Evolutionary conservation across 306 rosid species (phyloP).

Genomic region (Corylus heterophylla): DNA sequence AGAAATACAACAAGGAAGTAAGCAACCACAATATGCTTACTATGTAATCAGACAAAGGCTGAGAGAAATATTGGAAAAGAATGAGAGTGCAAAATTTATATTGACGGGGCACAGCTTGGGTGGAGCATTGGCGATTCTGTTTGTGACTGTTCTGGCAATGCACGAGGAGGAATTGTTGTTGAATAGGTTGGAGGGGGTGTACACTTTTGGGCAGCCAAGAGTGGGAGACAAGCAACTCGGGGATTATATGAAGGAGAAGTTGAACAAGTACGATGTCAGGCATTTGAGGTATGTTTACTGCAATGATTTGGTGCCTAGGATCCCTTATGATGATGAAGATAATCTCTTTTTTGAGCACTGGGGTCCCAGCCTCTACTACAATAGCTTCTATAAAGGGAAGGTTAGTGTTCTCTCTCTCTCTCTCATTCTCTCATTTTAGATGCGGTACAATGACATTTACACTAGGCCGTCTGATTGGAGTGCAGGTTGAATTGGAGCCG

Average conservation of each 20-base stretch:
- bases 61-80: conserved; percentile 33
- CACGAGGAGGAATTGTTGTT: conserved; percentile 57
- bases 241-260: conserved; percentile 47
- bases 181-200: conserved; percentile 63
- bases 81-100: conserved; percentile 57
- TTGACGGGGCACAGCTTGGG: conserved; percentile 84
- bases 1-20: conserved; percentile 26
- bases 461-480: background rate
- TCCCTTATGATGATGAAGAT: conserved; percentile 61
- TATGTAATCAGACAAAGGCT: conserved; percentile 51
- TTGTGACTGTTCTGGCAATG: conserved; percentile 49
- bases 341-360: conserved; percentile 61
- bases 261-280: conserved; percentile 44
- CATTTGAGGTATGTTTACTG: conserved; percentile 49
- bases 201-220: conserved; percentile 82
- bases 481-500: conserved; percentile 63
- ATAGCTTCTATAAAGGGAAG: conserved; percentile 56
- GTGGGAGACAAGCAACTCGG: conserved; percentile 67
- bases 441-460: too few species aligned
- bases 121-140: conserved; percentile 70
- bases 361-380: conserved; percentile 51
- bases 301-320: conserved; percentile 65
- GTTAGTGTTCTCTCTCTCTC: background rate
- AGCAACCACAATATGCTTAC: conserved; percentile 43
- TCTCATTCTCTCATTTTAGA: too few species aligned